Conservation (phyloP, 805 yeast genomes). For the Zygosaccharomyces lentus region DNA sequence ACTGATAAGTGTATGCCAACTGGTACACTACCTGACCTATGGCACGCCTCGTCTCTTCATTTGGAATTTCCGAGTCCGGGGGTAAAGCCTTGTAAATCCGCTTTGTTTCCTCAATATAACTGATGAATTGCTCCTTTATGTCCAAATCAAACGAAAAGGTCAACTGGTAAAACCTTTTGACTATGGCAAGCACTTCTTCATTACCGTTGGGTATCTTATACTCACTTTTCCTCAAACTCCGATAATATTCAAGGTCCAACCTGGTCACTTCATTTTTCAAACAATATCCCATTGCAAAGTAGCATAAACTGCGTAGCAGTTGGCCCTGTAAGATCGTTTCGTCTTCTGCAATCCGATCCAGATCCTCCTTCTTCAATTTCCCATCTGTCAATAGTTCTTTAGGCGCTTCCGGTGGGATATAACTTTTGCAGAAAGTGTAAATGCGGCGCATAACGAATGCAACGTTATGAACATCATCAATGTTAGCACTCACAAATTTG, state of each 20-base stretch:
- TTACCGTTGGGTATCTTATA: conserved; percentile 24
- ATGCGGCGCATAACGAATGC: conserved; percentile 56
- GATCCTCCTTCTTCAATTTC: conserved; percentile 34
- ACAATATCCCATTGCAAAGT: conserved; percentile 46
- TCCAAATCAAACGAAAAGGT: conserved; percentile 66
- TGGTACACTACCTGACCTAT: conserved; percentile 38
- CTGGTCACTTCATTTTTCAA: conserved; percentile 29
- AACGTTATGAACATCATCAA: conserved; percentile 32
- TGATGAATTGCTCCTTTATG: conserved; percentile 39
- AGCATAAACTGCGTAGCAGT: conserved; percentile 57
- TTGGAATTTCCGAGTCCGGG: conserved; percentile 27
- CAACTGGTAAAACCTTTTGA: conserved; percentile 44
- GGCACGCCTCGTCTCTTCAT: conserved; percentile 32
- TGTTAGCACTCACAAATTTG: conserved; percentile 46
- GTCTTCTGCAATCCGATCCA: conserved; percentile 44
- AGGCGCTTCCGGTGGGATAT: conserved; percentile 45
- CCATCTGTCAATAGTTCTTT: conserved; percentile 26
- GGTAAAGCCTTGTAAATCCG: conserved; percentile 39
- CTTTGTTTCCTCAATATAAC: conserved; percentile 37
- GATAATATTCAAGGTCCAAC: conserved; percentile 27
- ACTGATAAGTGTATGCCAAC: conserved; percentile 35
- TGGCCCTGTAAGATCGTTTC: conserved; percentile 62
- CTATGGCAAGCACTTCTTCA: conserved; percentile 32
- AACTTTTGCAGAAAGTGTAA: conserved; percentile 59
- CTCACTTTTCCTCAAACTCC: conserved; percentile 17